Evolutionary conservation across 1,139 yeast species (phyloP).

Genomic region (Candida pseudoviswanathii): DNA sequence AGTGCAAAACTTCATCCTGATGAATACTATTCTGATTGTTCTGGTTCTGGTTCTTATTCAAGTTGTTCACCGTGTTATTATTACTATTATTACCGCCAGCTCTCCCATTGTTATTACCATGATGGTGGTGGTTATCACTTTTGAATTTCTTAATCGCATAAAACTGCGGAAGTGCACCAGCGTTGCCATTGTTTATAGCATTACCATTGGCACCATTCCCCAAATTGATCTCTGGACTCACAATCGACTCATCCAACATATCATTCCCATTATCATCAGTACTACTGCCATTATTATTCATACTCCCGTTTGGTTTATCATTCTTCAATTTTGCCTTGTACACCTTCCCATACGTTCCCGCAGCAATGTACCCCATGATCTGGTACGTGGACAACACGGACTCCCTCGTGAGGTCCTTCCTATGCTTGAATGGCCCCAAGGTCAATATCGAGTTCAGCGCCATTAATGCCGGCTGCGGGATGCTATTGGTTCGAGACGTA

Average conservation of each 20-base stretch:
- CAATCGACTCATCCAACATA: constrained; percentile 3
- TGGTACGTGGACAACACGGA: constrained; percentile 82
- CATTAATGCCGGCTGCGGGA: constrained; percentile 53
- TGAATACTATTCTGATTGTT: constrained; percentile 38
- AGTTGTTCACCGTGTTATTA: constrained; percentile 50
- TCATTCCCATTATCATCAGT: constrained; percentile 2
- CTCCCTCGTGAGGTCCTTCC: constrained; percentile 70
- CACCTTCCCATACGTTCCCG: constrained; percentile 97
- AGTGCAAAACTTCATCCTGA: constrained; percentile 80
- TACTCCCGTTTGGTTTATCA: constrained; percentile 16
- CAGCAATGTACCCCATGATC: constrained; percentile 93
- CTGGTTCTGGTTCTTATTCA: neutral
- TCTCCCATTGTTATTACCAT: constrained; percentile 30
- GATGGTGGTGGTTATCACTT: constrained; percentile 70
- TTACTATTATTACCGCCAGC: constrained; percentile 22
- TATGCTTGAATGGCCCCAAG: constrained; percentile 68
- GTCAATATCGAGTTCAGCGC: constrained; percentile 71
- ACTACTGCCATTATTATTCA: neutral
- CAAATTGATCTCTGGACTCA: constrained; percentile 1
- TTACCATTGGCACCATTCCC: neutral
- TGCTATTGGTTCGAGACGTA: constrained; percentile 10
- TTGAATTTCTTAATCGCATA: constrained; percentile 95
- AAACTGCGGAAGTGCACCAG: constrained; percentile 27
- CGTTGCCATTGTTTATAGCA: neutral
- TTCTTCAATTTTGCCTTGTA: constrained; percentile 73